These are phyloP conservation scores for Bruguiera hainesii DNA, from an alignment of 441 rosid genomes.

Conservation along the genomic window DNA sequence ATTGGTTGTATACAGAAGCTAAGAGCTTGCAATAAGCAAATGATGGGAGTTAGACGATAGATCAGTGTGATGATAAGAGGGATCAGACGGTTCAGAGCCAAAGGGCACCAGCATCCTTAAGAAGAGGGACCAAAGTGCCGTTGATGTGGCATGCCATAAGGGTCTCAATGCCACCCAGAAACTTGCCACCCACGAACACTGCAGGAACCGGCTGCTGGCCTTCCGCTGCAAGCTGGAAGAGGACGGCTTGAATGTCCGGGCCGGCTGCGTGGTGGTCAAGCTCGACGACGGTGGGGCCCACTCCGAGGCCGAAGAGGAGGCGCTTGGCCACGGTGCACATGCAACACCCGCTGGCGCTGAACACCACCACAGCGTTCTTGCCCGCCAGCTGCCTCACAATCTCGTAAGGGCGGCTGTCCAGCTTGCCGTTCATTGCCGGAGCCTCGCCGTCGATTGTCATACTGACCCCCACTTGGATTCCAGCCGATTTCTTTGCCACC, in stretches of 20 bases:
- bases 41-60: no score
- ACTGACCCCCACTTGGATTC: conserved; percentile 24
- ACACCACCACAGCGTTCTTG: conserved; percentile 70
- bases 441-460: conserved; percentile 18
- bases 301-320: conserved; percentile 80
- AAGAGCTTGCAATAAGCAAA: neutral
- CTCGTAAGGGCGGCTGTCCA: conserved; percentile 34
- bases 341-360: conserved; percentile 80
- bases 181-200: conserved; percentile 74
- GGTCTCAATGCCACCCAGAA: conserved; percentile 74
- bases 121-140: conserved; percentile 82
- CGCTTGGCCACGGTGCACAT: conserved; percentile 94
- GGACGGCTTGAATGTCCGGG: conserved; percentile 36
- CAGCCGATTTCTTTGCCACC: conserved; percentile 29
- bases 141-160: conserved; percentile 88
- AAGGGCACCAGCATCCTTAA: conserved; percentile 88
- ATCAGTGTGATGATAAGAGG: no score
- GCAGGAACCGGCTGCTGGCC: conserved; percentile 51
- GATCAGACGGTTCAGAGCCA: conserved; percentile 53
- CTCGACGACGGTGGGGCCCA: conserved; percentile 69
- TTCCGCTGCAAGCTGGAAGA: conserved; percentile 27
- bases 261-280: conserved; percentile 50
- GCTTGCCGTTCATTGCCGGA: conserved; percentile 2
- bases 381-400: conserved; percentile 49
- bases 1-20: neutral